A percentile compares a stretch with the other conserved stretches of the same genome.
phyloP scores from a whole-genome alignment of 495 filamentous ascomycete species.

The Lepraria neglecta region DNA sequence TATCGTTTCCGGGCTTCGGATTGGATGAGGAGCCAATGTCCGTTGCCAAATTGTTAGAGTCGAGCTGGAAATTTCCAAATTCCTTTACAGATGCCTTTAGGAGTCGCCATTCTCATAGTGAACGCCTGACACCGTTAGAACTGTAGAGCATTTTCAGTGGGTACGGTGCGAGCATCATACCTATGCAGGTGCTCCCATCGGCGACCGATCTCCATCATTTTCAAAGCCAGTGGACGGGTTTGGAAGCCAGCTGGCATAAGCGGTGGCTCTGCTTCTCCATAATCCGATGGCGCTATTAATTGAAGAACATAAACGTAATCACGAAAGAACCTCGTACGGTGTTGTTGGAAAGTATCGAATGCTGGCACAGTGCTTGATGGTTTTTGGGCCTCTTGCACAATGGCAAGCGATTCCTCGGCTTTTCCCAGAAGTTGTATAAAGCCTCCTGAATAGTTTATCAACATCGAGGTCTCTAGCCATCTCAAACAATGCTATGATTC shows the following conservation, averaged over 20 bases:
- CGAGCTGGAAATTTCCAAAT: no score
- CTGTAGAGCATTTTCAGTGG: neutral
- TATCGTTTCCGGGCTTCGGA: neutral
- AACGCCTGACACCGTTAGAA: neutral
- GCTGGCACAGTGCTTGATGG: neutral
- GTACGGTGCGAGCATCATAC: neutral
- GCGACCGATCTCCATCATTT: conserved; percentile 11
- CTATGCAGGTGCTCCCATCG: conserved; percentile 7
- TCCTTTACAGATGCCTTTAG: no score
- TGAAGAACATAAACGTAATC: conserved; percentile 9
- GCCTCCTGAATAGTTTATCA: conserved; percentile 29
- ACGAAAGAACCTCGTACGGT: neutral
- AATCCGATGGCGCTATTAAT: conserved; percentile 6
- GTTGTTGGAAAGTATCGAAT: neutral
- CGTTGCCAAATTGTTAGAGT: no score
- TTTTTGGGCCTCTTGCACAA: neutral
- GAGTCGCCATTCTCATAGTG: no score
- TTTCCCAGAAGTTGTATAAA: conserved; percentile 27
- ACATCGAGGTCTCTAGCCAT: conserved; percentile 30
- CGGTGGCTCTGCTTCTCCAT: neutral
- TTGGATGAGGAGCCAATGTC: no score
- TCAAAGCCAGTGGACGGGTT: conserved; percentile 4
- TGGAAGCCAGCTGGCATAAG: conserved; percentile 6
- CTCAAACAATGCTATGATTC: conserved; percentile 25
- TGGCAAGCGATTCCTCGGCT: conserved; percentile 22